These are phyloP conservation scores for Beauveria australis DNA, from an alignment of 2,329 filamentous ascomycete species.

Conservation along the genomic window DNA sequence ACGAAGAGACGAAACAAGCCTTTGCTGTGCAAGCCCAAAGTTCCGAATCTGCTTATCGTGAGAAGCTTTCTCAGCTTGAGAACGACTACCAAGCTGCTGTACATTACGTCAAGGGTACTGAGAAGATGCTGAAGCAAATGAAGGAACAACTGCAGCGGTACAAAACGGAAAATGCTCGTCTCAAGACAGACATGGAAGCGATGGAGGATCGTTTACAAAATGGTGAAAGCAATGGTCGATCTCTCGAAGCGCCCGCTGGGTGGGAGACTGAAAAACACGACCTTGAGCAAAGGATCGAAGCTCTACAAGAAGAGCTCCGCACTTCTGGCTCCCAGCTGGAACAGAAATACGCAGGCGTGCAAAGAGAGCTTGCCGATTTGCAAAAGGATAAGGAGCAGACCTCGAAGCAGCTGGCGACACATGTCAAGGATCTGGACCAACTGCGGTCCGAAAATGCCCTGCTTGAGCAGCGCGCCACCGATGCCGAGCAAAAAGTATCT, in stretches of 20 bases:
- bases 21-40: conserved; percentile 77
- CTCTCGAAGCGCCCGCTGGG: conserved; percentile 37
- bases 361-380: conserved; percentile 57
- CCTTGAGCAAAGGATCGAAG: conserved; percentile 60
- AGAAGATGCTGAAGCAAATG: conserved; percentile 98
- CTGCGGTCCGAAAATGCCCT: conserved; percentile 73
- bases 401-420: conserved; percentile 47
- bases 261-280: conserved; percentile 69
- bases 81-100: conserved; percentile 97
- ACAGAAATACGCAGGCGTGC: conserved; percentile 58
- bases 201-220: conserved; percentile 45
- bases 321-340: conserved; percentile 62
- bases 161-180: conserved; percentile 74
- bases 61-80: conserved; percentile 88
- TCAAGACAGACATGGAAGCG: conserved; percentile 73
- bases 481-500: conserved; percentile 89
- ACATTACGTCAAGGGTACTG: conserved; percentile 95
- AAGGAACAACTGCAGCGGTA: conserved; percentile 94
- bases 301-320: conserved; percentile 61
- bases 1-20: conserved; percentile 74
- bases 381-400: conserved; percentile 61
- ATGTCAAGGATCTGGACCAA: conserved; percentile 65
- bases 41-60: conserved; percentile 80
- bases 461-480: conserved; percentile 75
- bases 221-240: conserved; percentile 10